Percentiles rank a stretch among this genome's conserved stretches.
These are phyloP conservation scores for Suhomyces maxii DNA, from an alignment of 1,139 yeast genomes.

Conservation along the genomic window DNA sequence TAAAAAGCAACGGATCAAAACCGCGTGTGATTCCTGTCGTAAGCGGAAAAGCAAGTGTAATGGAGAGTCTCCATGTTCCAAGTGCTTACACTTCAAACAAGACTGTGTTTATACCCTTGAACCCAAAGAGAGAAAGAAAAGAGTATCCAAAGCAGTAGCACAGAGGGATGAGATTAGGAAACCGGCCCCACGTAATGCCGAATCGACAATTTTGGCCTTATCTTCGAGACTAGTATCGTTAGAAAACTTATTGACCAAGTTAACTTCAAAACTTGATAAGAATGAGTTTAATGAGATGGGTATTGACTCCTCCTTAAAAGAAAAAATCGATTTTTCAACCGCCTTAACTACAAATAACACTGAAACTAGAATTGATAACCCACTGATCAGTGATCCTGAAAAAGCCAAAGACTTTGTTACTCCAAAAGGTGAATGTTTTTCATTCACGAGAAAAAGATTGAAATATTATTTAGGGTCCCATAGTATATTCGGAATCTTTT, in stretches of 20 bases:
- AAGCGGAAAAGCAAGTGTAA: constrained; percentile 27
- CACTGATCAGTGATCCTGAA: constrained; percentile 1
- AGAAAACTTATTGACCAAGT: constrained; percentile 13
- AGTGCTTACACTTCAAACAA: constrained; percentile 17
- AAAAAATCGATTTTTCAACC: neutral
- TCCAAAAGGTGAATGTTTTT: constrained; percentile 1
- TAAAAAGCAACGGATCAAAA: constrained; percentile 18
- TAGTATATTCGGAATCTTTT: constrained; percentile 11
- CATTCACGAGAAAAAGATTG: neutral
- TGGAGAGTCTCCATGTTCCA: constrained; percentile 23
- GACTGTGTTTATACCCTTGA: constrained; percentile 18
- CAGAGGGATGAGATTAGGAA: constrained; percentile 1
- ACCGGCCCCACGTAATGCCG: constrained; percentile 1
- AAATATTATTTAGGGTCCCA: constrained; percentile 12
- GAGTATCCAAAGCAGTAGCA: constrained; percentile 12
- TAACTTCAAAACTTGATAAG: constrained; percentile 8
- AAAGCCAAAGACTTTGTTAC: constrained; percentile 2
- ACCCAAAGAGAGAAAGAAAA: constrained; percentile 17
- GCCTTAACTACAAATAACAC: neutral
- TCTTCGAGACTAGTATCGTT: constrained; percentile 14
- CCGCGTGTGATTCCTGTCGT: constrained; percentile 28
- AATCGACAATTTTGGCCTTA: constrained; percentile 6
- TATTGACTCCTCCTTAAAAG: neutral
- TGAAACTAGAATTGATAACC: neutral
- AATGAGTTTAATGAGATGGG: neutral